A percentile compares a stretch with the other conserved stretches of the same genome.
Evolutionary conservation across 1,139 yeast species (phyloP).

Genomic region (Protomyces inouyei): DNA sequence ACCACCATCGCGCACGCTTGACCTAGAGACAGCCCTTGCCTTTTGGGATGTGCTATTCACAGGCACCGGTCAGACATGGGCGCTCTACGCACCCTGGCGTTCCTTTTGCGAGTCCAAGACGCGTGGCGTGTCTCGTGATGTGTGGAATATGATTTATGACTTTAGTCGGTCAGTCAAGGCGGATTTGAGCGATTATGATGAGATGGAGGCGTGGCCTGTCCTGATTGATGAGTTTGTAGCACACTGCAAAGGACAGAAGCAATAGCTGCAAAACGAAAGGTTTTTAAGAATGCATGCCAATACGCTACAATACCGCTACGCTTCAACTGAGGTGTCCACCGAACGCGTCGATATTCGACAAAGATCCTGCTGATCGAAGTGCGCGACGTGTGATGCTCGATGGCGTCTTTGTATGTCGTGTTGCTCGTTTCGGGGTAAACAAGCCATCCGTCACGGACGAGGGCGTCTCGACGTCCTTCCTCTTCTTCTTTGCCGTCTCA

Average conservation of each 20-base stretch:
- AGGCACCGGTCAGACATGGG: constrained; percentile 36
- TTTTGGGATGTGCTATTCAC: constrained; percentile 69
- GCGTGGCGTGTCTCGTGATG: constrained; percentile 56
- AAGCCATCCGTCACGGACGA: not conserved
- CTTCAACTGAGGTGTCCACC: not conserved
- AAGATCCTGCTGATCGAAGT: not conserved
- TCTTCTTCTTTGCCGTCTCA: not conserved
- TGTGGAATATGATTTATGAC: constrained; percentile 77
- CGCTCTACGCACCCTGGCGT: constrained; percentile 47
- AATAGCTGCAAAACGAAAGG: not conserved
- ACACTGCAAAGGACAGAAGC: constrained; percentile 32
- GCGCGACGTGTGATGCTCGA: not conserved
- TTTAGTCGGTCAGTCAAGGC: constrained; percentile 44
- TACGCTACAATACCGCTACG: not conserved
- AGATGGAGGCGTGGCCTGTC: constrained; percentile 84
- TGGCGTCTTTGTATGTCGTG: not conserved
- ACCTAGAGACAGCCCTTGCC: constrained; percentile 59
- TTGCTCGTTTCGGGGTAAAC: not conserved
- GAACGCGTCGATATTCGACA: not conserved
- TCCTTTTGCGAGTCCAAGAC: constrained; percentile 45
- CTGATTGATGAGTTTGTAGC: constrained; percentile 80
- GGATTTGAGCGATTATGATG: constrained; percentile 51
- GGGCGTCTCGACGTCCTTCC: not conserved
- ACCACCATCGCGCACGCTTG: constrained; percentile 33
- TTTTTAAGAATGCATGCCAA: not conserved